Conservation (phyloP, 1,284 basidiomycete species). For the Rhizoctonia solani region DNA sequence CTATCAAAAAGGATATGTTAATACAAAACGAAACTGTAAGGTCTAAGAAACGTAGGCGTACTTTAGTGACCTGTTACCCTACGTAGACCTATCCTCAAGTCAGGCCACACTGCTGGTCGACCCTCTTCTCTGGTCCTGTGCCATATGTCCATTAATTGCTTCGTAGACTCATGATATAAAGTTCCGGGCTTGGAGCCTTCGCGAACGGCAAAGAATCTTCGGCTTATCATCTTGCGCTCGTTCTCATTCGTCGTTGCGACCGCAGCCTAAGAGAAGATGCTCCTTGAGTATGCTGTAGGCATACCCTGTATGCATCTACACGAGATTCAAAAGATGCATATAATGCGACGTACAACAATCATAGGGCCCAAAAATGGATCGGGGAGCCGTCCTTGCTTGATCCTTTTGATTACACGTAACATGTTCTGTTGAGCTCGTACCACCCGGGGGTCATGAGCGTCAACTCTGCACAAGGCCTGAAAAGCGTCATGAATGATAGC, state of each 20-base stretch:
- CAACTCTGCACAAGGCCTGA: conserved; percentile 14
- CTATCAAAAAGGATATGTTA: too few species aligned
- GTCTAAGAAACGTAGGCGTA: too few species aligned
- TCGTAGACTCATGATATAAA: not conserved
- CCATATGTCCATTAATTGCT: not conserved
- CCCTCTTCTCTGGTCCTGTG: not conserved
- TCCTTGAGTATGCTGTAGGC: too few species aligned
- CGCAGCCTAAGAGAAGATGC: too few species aligned
- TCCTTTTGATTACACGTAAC: conserved; percentile 4
- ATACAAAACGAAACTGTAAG: too few species aligned
- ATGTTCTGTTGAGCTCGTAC: not conserved
- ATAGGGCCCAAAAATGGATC: conserved; percentile 16
- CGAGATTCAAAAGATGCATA: not conserved
- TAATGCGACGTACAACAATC: not conserved
- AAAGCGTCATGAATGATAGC: too few species aligned
- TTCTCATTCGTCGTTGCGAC: too few species aligned
- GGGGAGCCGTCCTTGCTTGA: conserved; percentile 14
- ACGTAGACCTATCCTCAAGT: not conserved
- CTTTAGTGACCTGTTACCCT: not conserved
- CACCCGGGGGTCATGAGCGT: not conserved
- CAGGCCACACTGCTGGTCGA: conserved; percentile 6
- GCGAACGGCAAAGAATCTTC: too few species aligned
- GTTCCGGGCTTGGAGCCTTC: too few species aligned
- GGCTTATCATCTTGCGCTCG: too few species aligned
- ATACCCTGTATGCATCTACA: too few species aligned